A percentile compares a stretch with the other conserved stretches of the same genome.
phyloP scores from a whole-genome alignment of 768 basidiomycete species.

The Podaxis mareebaensis region DNA sequence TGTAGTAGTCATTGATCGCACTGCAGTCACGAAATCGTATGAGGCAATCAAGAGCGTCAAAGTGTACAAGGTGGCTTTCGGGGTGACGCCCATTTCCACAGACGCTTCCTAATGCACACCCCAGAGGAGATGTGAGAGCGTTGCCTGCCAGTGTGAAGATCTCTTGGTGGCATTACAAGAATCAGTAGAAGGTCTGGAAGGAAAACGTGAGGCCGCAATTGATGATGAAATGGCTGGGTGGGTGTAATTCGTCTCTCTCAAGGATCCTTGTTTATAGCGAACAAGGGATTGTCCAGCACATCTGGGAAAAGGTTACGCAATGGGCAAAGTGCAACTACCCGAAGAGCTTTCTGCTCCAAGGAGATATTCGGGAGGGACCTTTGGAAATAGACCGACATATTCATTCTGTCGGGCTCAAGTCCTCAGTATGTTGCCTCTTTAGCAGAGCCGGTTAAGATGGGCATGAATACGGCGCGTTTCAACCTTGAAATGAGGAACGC shows the following conservation, averaged over 20 bases:
- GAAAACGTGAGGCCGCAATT: conserved; percentile 27
- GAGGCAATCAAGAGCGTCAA: conserved; percentile 36
- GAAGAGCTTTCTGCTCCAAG: conserved; percentile 37
- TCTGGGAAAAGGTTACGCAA: conserved; percentile 32
- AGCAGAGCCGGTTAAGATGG: conserved; percentile 16
- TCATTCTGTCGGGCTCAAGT: conserved; percentile 35
- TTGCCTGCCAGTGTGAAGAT: conserved; percentile 31
- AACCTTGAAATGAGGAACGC: conserved; percentile 26
- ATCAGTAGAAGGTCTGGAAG: conserved; percentile 31
- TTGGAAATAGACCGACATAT: conserved; percentile 38
- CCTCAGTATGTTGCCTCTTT: conserved; percentile 32
- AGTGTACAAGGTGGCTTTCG: conserved; percentile 33
- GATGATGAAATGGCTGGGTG: conserved; percentile 38
- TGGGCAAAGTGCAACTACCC: conserved; percentile 38
- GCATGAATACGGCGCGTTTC: background rate
- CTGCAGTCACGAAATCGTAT: conserved; percentile 31
- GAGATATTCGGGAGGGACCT: conserved; percentile 42
- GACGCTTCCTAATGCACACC: background rate
- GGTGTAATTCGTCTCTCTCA: conserved; percentile 14
- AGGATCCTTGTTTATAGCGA: background rate
- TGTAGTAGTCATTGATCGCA: background rate
- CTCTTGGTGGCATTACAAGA: conserved; percentile 36
- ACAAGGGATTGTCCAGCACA: conserved; percentile 28
- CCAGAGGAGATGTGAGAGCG: conserved; percentile 40
- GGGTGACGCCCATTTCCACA: background rate